Base-by-base conservation (phyloP, 352 stramenopile species). In the Phytophthora foliorum region DNA sequence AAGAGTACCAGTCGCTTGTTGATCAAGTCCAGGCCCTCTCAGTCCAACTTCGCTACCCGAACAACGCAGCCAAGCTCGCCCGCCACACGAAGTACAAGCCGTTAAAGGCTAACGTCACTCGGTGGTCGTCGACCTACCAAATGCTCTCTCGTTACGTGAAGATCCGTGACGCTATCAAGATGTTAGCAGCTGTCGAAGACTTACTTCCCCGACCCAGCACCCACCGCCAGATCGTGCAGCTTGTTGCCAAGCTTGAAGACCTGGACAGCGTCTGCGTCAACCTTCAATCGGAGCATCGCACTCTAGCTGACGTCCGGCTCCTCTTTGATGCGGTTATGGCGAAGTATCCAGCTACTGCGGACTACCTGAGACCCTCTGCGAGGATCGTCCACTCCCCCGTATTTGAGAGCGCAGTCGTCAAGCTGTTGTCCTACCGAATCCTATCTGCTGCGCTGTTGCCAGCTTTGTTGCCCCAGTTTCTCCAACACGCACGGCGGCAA, bases 91-190 rank as follows among this genome's bases (percentile, higher is more conserved):
- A 29, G 1, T 27, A 14, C 11, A 63, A 63, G 21, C 44, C 44
- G 8, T 21, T 55, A 5, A 63, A 55, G 7, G 31, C 31, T 0
- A 55, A 63, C 22, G 21, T 8, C 0, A 64, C 44, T 1, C 29
- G 57, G 29, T 56, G 44, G 32, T 50, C 44, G 5, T 64, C 57
- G 2, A 56, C 57, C 2, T 56, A 50, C 22, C 4, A 45, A 14
- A 56, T 64, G 57, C 45, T 50, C 1, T 13, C 6, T 13, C 44
- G 31, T 45, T 64, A 64, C 32, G 57, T 56, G 2, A 39, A 64
- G 24, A 56, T 56, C 14, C 16, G 44, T 13, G 44, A 64, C 24
- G 44, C 8, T 21, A 64, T 56, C 44, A 56, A 64, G 14, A 65
- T 57, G 57, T 34, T 65, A 1, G 32, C 32, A 0, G 45, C 45